phyloP scores from a whole-genome alignment of 2,329 filamentous ascomycete species.

The Pleomassaria siparia region DNA sequence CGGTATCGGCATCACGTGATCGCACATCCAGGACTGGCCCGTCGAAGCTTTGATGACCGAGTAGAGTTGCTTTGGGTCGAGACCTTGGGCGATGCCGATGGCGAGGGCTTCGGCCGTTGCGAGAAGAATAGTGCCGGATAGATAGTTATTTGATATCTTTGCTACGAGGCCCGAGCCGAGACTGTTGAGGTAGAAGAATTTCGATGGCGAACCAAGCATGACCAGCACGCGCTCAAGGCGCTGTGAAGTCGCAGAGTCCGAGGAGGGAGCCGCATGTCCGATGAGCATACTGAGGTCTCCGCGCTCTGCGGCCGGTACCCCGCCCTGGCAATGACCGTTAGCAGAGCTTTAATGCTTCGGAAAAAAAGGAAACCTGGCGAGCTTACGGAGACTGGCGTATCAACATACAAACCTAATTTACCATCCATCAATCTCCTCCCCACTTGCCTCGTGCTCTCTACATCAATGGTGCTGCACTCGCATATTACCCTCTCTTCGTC shows the following conservation, averaged over 20 bases:
- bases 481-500: constrained; percentile 25
- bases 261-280: constrained; percentile 21
- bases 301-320: constrained; percentile 31
- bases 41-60: constrained; percentile 32
- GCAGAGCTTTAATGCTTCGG: too few species aligned
- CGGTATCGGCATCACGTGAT: constrained; percentile 36
- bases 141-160: constrained; percentile 40
- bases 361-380: neutral
- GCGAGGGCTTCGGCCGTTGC: constrained; percentile 36
- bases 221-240: constrained; percentile 16
- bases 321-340: constrained; percentile 19
- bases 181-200: constrained; percentile 31
- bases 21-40: constrained; percentile 38
- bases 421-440: constrained; percentile 17
- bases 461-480: constrained; percentile 39
- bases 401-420: constrained; percentile 26
- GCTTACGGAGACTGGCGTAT: constrained; percentile 35
- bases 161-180: constrained; percentile 35
- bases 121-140: constrained; percentile 32
- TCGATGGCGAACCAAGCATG: constrained; percentile 28
- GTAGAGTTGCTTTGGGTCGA: constrained; percentile 30
- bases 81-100: constrained; percentile 31
- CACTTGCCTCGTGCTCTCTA: constrained; percentile 27
- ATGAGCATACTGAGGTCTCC: constrained; percentile 31
- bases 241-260: constrained; percentile 8